Evolutionary conservation across 176 grass and related monocot genomes (phyloP), one percentile per base, ranked within the genome.

Genomic region (Hyparrhenia diplandra): DNA sequence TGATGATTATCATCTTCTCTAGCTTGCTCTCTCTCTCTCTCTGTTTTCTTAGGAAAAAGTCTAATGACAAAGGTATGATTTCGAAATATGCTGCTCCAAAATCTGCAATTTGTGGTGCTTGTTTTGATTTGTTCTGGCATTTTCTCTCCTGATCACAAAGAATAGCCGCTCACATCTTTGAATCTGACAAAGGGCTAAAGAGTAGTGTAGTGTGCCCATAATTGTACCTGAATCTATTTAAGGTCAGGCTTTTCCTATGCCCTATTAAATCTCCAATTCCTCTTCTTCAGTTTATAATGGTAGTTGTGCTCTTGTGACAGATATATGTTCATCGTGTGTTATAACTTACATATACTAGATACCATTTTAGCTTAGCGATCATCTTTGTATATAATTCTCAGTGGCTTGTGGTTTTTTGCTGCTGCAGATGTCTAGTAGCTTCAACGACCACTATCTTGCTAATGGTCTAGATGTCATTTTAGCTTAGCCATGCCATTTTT

Each of bases 391-490:
- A 30, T 72, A 23, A 45, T 65, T 57, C 72, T 75, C 12, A 64
- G 27, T 6, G 7, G 1, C 30, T 52, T 67, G 63, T 2, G n/a
- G n/a, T n/a, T n/a, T n/a, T 17, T 60, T 54, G 76, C 12, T 69
- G 67, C 41, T 75, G 24, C 75, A 90, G 88, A 86, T 90, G 88
- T 75, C 88, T 87, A 90, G 88, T 80, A 83, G 78, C 62, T 86
- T 80, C 51, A 90, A 80, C 60, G 40, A 80, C 20, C 74, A 74
- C 27, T 68, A 51, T 55, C 41, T 41, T 68, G 60, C 42, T 67
- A 82, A 83, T 79, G 88, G 30, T 74, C 54, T 58, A 58, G 54
- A 58, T 58, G 9, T 4, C 23, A 51, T 80, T 75, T 75, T 62
- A 61, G 24, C 40, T 74, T 75, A 79, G 30, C 41, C 20, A 12